These are phyloP conservation scores for Cladophialophora immunda DNA, from an alignment of 2,329 filamentous ascomycete species.

Conservation along the genomic window DNA sequence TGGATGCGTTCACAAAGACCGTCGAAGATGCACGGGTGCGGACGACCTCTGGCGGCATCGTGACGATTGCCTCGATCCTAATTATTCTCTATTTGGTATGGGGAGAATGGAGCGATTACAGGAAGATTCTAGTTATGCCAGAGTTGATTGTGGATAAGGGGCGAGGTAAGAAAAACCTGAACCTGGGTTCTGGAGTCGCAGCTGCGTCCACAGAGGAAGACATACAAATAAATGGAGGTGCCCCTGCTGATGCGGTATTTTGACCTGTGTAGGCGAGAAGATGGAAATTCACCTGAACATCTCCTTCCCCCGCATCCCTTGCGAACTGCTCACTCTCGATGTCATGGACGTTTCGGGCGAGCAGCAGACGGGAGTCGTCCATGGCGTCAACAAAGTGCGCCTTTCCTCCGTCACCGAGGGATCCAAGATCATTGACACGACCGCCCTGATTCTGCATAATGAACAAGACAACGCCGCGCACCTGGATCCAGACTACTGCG, in stretches of 20 bases:
- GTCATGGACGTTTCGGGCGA: constrained; percentile 99
- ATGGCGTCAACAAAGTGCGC: constrained; percentile 91
- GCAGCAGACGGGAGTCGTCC: constrained; percentile 91
- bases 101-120: constrained; percentile 96
- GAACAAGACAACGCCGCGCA: constrained; percentile 75
- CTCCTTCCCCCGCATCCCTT: constrained; percentile 91
- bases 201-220: background rate
- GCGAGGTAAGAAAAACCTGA: constrained; percentile 70
- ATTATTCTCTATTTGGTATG: constrained; percentile 88
- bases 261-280: constrained; percentile 74
- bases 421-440: constrained; percentile 75
- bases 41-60: constrained; percentile 92
- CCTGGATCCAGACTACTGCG: constrained; percentile 91
- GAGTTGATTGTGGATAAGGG: constrained; percentile 97
- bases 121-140: constrained; percentile 83
- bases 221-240: background rate
- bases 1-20: constrained; percentile 99
- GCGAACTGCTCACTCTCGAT: constrained; percentile 93
- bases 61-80: constrained; percentile 89
- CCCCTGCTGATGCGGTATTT: background rate
- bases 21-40: constrained; percentile 97
- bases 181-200: background rate
- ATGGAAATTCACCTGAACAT: constrained; percentile 99
- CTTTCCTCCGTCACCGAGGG: constrained; percentile 77
- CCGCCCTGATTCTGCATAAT: constrained; percentile 71